Evolutionary conservation across 2,329 filamentous ascomycete genomes (phyloP).

Genomic region (Trichoderma guizhouense): DNA sequence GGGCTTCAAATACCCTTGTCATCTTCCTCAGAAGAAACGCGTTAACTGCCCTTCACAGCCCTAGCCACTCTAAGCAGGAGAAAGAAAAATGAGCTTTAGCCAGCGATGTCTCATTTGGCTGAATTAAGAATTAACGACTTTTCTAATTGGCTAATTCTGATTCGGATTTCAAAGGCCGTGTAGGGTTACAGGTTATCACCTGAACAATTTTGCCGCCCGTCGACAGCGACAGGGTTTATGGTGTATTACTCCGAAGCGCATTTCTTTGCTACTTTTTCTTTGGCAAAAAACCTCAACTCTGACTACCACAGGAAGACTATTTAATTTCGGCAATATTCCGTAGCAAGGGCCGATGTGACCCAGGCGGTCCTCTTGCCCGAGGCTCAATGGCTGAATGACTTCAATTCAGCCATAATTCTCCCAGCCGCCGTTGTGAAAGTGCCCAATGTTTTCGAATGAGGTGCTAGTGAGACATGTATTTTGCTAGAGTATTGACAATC

Average conservation of each 20-base stretch:
- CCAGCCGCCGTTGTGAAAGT: background rate
- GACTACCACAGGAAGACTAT: background rate
- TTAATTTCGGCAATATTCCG: background rate
- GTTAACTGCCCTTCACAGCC: background rate
- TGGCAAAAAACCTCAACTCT: background rate
- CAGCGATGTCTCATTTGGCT: constrained; percentile 1
- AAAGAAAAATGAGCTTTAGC: background rate
- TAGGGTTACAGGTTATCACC: background rate
- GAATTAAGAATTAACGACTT: background rate
- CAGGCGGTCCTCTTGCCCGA: background rate
- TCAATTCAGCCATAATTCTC: constrained; percentile 3
- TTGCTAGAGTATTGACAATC: background rate
- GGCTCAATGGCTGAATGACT: constrained; percentile 8
- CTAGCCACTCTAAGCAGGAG: background rate
- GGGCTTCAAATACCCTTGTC: background rate
- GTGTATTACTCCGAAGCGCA: background rate
- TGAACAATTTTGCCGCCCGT: constrained; percentile 1
- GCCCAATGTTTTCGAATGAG: background rate
- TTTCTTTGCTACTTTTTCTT: background rate
- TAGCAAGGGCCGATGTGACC: background rate
- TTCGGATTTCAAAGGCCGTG: background rate
- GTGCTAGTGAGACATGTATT: background rate
- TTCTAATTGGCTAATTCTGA: background rate
- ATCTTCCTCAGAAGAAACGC: background rate
- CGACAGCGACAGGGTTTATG: background rate